phyloP scores from a whole-genome alignment of 1,284 basidiomycete genomes.

The Papiliotrema flavescens region DNA sequence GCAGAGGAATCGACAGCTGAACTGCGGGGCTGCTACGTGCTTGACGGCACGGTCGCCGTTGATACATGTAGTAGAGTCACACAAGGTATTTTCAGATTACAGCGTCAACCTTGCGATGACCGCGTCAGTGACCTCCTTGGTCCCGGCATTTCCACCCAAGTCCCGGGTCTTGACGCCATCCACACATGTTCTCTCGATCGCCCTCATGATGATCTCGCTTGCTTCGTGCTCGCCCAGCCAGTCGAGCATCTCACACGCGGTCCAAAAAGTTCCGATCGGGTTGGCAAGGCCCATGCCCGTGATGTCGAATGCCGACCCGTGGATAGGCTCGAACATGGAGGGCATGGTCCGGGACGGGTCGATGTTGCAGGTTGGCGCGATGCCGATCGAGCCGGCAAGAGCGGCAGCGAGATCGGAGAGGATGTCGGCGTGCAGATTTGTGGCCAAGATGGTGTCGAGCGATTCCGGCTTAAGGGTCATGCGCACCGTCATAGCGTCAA shows the following conservation, averaged over 20 bases:
- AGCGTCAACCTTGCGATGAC: conserved; percentile 18
- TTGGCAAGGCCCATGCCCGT: conserved; percentile 68
- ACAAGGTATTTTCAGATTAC: too few relatives aligned
- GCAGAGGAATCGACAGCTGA: too few relatives aligned
- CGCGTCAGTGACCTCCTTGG: conserved; percentile 33
- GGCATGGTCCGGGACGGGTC: conserved; percentile 55
- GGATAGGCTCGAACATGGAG: conserved; percentile 58
- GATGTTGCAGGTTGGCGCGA: conserved; percentile 58
- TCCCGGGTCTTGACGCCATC: conserved; percentile 33
- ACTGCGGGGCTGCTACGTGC: too few relatives aligned
- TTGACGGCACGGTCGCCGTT: too few relatives aligned
- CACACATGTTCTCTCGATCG: conserved; percentile 51
- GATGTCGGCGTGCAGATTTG: conserved; percentile 57
- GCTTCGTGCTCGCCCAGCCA: conserved; percentile 57
- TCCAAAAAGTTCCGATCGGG: conserved; percentile 56
- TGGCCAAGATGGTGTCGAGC: conserved; percentile 58
- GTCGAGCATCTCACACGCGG: conserved; percentile 58
- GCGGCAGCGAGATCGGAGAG: conserved; percentile 59
- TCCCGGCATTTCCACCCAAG: conserved; percentile 28
- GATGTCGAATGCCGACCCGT: conserved; percentile 90
- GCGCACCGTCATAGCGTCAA: conserved; percentile 54
- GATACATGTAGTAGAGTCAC: too few relatives aligned
- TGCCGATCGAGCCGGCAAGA: conserved; percentile 59
- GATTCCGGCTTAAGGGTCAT: conserved; percentile 56
- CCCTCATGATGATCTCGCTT: conserved; percentile 52